Conservation (phyloP, 768 basidiomycete genomes). For the Calocybe gangraenosa region DNA sequence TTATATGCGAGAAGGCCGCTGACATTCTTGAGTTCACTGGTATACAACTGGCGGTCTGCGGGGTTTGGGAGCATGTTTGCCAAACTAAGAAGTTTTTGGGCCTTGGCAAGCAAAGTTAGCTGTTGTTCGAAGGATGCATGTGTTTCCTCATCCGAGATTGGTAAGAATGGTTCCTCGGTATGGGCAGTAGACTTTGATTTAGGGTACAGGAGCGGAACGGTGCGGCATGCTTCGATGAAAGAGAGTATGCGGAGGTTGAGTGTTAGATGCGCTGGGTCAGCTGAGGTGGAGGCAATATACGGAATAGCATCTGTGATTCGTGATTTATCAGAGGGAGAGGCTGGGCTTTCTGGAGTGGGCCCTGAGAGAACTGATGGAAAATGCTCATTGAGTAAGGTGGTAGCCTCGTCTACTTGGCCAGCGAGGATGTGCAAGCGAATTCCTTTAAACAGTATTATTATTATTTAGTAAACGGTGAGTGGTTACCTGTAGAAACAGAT, state of each 20-base stretch:
- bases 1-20: conserved; percentile 80
- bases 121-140: conserved; percentile 36
- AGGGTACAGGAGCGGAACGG: conserved; percentile 53
- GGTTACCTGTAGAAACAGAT: too few relatives aligned
- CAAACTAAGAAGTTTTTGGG: conserved; percentile 64
- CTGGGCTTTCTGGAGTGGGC: conserved; percentile 31
- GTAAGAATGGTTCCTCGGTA: too few relatives aligned
- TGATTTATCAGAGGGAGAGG: conserved; percentile 3
- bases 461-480: too few relatives aligned
- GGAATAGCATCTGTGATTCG: conserved; percentile 32
- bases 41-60: conserved; percentile 56
- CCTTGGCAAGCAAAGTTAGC: conserved; percentile 46
- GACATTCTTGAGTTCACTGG: conserved; percentile 70
- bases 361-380: conserved; percentile 60
- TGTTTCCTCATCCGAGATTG: conserved; percentile 20
- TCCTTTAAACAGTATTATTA: too few relatives aligned
- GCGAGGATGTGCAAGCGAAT: conserved; percentile 67
- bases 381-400: conserved; percentile 56
- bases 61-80: conserved; percentile 52
- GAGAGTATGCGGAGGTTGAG: conserved; percentile 85
- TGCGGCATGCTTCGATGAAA: conserved; percentile 84
- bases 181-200: conserved; percentile 15
- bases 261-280: conserved; percentile 68
- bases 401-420: conserved; percentile 74
- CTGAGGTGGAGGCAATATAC: conserved; percentile 57